A percentile compares a stretch with the other conserved stretches of the same genome.
phyloP scores from a whole-genome alignment of 305 asterid genomes.

The Fraxinus sp. region DNA sequence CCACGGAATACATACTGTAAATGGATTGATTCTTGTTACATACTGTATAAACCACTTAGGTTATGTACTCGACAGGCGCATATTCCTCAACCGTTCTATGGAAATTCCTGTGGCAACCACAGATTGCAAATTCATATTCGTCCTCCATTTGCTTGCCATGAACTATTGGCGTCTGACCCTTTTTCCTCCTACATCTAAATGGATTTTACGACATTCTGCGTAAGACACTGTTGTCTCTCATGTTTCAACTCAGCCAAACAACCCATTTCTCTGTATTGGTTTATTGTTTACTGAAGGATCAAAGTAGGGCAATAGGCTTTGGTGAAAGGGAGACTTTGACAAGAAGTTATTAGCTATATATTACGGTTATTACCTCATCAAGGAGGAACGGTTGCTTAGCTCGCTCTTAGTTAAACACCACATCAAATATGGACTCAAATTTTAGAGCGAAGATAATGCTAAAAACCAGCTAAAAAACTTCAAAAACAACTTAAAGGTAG shows the following conservation, averaged over 20 bases:
- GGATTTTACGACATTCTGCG: background rate
- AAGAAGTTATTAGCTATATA: slow-evolving; percentile 2
- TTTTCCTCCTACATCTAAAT: background rate
- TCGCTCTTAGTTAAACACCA: slow-evolving; percentile 74
- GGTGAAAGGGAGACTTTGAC: background rate
- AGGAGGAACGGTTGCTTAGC: slow-evolving; percentile 72
- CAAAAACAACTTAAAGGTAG: slow-evolving; percentile 28
- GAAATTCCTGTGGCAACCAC: slow-evolving; percentile 5
- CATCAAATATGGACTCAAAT: slow-evolving; percentile 33
- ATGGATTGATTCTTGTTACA: slow-evolving; percentile 16
- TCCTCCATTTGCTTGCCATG: background rate
- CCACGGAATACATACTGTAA: background rate
- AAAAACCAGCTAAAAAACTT: slow-evolving; percentile 30
- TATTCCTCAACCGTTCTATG: slow-evolving; percentile 7
- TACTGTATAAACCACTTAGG: slow-evolving; percentile 8
- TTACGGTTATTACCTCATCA: slow-evolving; percentile 46
- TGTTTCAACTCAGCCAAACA: background rate
- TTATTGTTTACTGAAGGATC: background rate
- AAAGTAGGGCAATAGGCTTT: background rate
- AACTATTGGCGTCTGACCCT: background rate
- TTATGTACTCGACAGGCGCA: background rate
- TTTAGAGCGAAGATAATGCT: slow-evolving; percentile 28
- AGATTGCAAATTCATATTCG: background rate
- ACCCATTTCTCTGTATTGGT: background rate
- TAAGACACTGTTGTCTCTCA: background rate